Base-by-base conservation (phyloP, 176 grass and related monocot species). In the Leersia perrieri region DNA sequence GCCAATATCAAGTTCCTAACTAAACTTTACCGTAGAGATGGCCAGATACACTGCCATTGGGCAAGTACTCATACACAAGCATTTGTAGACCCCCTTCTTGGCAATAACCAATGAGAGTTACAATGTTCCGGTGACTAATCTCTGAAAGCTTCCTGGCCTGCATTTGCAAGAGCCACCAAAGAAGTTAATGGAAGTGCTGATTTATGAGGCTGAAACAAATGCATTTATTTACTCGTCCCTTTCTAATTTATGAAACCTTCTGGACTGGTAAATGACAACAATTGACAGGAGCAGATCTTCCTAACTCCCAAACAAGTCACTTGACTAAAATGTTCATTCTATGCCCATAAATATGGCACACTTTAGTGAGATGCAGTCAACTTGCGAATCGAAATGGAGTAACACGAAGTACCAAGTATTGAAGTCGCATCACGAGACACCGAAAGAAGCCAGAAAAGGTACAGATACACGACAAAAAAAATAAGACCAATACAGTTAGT, bases 1-100 rank as follows among this genome's bases (percentile, higher is more conserved):
- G 55, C 55, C 29, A 63, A 23, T 67, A 63, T 53, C 11, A 4
- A 53, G 58, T 64, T 33, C 28, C n/a, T 65, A 22, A 76, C 3
- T 33, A 76, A 0, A 76, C 51, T 84, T 82, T 95, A 99, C 96
- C 90, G 72, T 99, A 95, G 20, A 99, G 82, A 93, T 99, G 96
- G 29, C 78, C 36, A 75, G 80, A 84, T 55, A 99, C 68, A 69
- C 91, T 99, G 88, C 96, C 96, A 88, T 99, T 99, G 26, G 92
- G 90, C 47, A 94, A 77, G 75, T 95, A 95, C 70, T 99, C 96
- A 86, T 75, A 99, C 45, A 91, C 88, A n/a, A 99, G 76, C 96
- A 99, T 91, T 77, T 95, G 92, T 49, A 93, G 83, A 63, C 92
- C 88, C 33, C 88, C 96, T 99, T 99, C 92, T 78, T 93, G 96